Base-by-base conservation (phyloP, 768 basidiomycete genomes). In the Suillus fuscotomentosus region DNA sequence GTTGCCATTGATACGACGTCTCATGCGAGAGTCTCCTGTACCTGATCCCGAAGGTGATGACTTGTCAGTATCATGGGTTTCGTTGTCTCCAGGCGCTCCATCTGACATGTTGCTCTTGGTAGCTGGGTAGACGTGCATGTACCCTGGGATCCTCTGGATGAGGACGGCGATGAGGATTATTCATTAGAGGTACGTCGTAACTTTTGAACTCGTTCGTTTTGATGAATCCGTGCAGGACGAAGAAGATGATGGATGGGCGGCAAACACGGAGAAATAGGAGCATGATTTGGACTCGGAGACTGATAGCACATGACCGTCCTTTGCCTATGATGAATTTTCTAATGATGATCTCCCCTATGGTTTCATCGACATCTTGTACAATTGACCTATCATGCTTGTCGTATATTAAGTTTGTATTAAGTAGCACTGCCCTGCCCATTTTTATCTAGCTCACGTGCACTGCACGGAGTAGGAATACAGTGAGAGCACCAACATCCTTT, bases 61-160 rank as follows among this genome's bases (percentile, higher is more conserved):
- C 14, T 1, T 38, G 68, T 67, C 45, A 62, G 64, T 68, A 47
- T 41, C 24, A 22, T 34, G 38, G 4, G 9, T 15, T 31, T 61
- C 4, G 14, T 61, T 47, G 3, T 15, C 31, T 13, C 15, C 6
- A 9, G 13, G 5, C 3, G 17, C 11, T 13, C 20, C 5, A 6
- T 34, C 34, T 54, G 10, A 38, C 1, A 59, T 38, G 5, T 27
- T 27, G 2, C 7, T 27, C 22, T 60, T 34, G 4, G 9, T 39
- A 70, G 71, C n/a, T 69, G 68, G 65, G n/a, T 60, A 24, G 65
- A 72, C 22, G 68, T 68, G 36, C 65, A 62, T 62, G 63, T 51
- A n/a, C 36, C 60, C 3, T 70, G 71, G 71, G 71, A 43, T n/a
- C 71, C 66, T 15, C 64, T 68, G 11, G 59, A 71, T 59, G 70